These are phyloP conservation scores for Chrysoporthe deuterocubensis DNA, from an alignment of 2,329 filamentous ascomycete genomes.

Conservation along the genomic window DNA sequence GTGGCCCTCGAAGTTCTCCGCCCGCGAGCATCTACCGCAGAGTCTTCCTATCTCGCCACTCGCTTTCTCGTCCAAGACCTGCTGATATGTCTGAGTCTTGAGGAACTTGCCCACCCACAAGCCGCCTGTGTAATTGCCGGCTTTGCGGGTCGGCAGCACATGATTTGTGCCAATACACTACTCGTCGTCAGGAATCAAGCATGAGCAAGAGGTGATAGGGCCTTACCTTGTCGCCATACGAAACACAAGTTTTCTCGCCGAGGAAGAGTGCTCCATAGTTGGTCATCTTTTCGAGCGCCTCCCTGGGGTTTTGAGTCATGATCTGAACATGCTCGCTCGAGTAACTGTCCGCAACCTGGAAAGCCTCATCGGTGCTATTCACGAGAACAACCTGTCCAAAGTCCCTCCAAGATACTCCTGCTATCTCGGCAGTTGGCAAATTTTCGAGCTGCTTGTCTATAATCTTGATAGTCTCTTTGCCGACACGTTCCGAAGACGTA, in stretches of 20 bases:
- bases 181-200: neutral
- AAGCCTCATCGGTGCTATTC: conserved; percentile 47
- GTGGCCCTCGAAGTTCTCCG: conserved; percentile 58
- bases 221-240: conserved; percentile 55
- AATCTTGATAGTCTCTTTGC: conserved; percentile 41
- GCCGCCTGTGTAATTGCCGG: conserved; percentile 54
- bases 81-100: conserved; percentile 57
- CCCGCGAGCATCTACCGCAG: conserved; percentile 52
- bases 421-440: conserved; percentile 48
- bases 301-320: conserved; percentile 44
- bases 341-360: conserved; percentile 30
- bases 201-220: neutral
- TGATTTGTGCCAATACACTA: conserved; percentile 60
- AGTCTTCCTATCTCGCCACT: conserved; percentile 53
- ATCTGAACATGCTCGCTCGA: neutral
- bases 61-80: conserved; percentile 46
- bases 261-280: conserved; percentile 56
- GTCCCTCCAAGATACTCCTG: conserved; percentile 47
- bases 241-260: conserved; percentile 56
- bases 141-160: conserved; percentile 54
- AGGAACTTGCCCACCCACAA: conserved; percentile 61
- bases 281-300: conserved; percentile 54
- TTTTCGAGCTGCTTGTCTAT: conserved; percentile 45
- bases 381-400: conserved; percentile 52
- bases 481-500: conserved; percentile 49